Conservation (phyloP, 2,329 filamentous ascomycete genomes). For the Ambrosiella xylebori region DNA sequence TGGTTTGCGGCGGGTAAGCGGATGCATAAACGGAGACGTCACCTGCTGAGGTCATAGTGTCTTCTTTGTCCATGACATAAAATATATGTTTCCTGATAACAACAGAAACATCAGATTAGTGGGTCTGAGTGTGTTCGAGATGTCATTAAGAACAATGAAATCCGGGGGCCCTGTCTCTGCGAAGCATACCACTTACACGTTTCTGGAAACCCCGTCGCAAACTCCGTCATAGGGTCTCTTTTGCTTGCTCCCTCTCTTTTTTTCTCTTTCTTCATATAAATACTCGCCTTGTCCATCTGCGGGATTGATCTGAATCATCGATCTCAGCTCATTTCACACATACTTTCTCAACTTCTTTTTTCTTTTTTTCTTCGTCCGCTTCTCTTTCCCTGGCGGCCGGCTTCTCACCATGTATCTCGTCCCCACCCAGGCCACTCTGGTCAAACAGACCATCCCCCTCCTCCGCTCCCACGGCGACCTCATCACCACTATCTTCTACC, state of each 20-base stretch:
- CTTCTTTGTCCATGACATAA: too few relatives aligned
- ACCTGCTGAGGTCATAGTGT: too few relatives aligned
- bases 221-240: background rate
- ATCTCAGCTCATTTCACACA: background rate
- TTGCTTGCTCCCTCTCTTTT: background rate
- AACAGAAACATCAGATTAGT: too few relatives aligned
- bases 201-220: too few relatives aligned
- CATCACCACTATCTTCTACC: constrained; percentile 60
- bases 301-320: too few relatives aligned
- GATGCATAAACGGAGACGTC: too few relatives aligned
- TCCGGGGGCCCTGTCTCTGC: too few relatives aligned
- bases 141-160: too few relatives aligned
- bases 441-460: constrained; percentile 63
- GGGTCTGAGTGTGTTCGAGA: too few relatives aligned
- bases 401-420: constrained; percentile 33
- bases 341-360: background rate
- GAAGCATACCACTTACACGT: too few relatives aligned
- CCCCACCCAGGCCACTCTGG: constrained; percentile 45
- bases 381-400: background rate
- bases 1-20: background rate
- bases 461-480: constrained; percentile 48
- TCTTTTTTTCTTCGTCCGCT: background rate
- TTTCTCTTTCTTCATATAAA: background rate
- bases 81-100: too few relatives aligned
- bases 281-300: background rate